These are phyloP conservation scores for Fusarium buxicola DNA, from an alignment of 2,329 filamentous ascomycete species.

Conservation along the genomic window DNA sequence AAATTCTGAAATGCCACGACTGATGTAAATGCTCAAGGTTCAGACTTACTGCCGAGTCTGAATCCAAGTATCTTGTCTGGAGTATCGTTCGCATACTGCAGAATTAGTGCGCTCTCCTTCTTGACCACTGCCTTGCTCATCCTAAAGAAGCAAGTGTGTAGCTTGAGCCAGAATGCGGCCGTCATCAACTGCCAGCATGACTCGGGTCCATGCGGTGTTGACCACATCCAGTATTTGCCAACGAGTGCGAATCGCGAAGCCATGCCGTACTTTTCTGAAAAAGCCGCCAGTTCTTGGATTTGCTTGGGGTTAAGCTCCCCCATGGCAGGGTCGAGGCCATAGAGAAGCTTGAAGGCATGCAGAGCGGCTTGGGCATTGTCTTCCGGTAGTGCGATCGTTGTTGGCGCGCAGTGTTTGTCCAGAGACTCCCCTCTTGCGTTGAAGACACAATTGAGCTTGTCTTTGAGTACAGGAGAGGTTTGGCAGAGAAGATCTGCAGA, in stretches of 20 bases:
- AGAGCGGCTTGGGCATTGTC: background rate
- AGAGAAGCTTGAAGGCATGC: background rate
- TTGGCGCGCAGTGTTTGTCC: no score
- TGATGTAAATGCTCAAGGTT: no score
- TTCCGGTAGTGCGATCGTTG: background rate
- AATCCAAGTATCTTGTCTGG: background rate
- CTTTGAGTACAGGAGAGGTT: no score
- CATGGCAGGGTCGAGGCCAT: background rate
- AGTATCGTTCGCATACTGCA: background rate
- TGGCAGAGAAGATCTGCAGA: no score
- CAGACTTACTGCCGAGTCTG: background rate
- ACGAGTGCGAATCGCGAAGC: background rate
- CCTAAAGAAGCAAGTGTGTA: background rate
- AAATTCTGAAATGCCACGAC: no score
- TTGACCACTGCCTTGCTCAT: background rate
- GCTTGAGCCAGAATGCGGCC: background rate
- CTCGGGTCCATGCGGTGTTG: background rate
- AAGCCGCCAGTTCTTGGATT: background rate
- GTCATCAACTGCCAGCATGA: conserved; percentile 3
- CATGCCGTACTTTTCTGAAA: background rate
- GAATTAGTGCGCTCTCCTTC: background rate
- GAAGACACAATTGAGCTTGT: no score
- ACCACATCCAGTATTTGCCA: background rate
- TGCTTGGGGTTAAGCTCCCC: background rate
- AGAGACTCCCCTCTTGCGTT: no score